These are phyloP conservation scores for Ceratobasidium theobromae DNA, from an alignment of 1,284 basidiomycete genomes.

Conservation along the genomic window DNA sequence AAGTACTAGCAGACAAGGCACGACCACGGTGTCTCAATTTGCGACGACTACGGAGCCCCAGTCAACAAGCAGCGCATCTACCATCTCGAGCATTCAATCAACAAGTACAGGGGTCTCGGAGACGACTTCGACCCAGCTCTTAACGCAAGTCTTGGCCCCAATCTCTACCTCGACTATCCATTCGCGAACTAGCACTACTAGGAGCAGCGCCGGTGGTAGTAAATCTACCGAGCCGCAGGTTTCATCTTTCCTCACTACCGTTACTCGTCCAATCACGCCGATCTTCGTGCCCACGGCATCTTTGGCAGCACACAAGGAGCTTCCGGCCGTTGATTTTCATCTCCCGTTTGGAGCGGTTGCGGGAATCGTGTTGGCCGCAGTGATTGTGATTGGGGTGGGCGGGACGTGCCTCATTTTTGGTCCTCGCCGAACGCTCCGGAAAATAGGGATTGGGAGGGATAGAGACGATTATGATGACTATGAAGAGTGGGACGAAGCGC, in stretches of 20 bases:
- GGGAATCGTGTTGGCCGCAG: neutral
- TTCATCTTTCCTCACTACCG: neutral
- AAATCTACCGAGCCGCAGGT: neutral
- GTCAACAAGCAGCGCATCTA: no score
- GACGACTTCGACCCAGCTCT: neutral
- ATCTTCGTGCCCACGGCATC: neutral
- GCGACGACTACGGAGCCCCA: neutral
- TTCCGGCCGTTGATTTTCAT: neutral
- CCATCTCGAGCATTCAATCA: neutral
- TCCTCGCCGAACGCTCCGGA: neutral
- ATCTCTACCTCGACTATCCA: neutral
- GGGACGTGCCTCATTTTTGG: conserved; percentile 6
- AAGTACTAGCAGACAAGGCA: neutral
- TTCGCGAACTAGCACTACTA: neutral
- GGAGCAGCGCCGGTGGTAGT: neutral
- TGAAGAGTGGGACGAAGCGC: neutral
- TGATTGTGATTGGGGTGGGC: neutral
- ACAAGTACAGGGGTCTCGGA: neutral
- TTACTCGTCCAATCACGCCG: conserved; percentile 4
- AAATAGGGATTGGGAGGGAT: neutral
- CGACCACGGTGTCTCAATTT: neutral
- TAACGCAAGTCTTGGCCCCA: neutral
- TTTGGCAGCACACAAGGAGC: neutral
- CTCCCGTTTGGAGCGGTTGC: neutral
- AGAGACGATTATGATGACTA: neutral